Base-by-base conservation (phyloP, 192 early-diverging fungal genomes). In the Piromyces sp. region DNA sequence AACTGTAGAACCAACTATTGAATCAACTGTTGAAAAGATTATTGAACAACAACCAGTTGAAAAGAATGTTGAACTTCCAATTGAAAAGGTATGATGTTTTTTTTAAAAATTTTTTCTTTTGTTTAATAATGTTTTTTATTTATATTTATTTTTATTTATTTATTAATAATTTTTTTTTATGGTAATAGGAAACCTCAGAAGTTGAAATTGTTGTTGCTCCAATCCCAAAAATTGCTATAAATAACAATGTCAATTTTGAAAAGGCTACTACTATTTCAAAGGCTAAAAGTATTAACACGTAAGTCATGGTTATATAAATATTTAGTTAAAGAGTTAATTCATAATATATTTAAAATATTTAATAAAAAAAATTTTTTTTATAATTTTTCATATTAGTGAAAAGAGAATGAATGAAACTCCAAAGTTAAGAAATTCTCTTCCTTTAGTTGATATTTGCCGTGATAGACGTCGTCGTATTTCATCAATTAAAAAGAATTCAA, bases 381-480 rank as follows among this genome's bases (percentile, higher is more conserved):
- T n/a, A n/a, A n/a, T n/a, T n/a, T n/a, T n/a, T n/a, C n/a, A 15
- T 13, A 13, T 51, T 51, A 51, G 42, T 51, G 19, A 22, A 51
- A 51, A 51, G 42, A 68, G n/a, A 9, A 22, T 22, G 7, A 68
- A 68, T 26, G 51, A n/a, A 68, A 26, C 22, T 68, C 9, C 51
- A n/a, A 68, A 68, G 26, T 0, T 68, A 0, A 68, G 51, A 68
- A 68, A 68, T n/a, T 68, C 51, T n/a, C 78, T 58, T 79, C 85
- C 86, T 14, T 29, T 87, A 17, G 82, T 87, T 30, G 86, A 88
- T 51, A 19, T 87, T 29, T 85, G 80, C 80, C 84, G 86, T 30
- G 84, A 87, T 80, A 84, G 86, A 29, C 84, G 86, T 28, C 84
- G 86, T 22, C 86, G 86, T 30, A 83, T 87, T 31, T 80, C 86